Conservation (phyloP, 2,329 filamentous ascomycete species). For the Phyllosticta capitalensis region DNA sequence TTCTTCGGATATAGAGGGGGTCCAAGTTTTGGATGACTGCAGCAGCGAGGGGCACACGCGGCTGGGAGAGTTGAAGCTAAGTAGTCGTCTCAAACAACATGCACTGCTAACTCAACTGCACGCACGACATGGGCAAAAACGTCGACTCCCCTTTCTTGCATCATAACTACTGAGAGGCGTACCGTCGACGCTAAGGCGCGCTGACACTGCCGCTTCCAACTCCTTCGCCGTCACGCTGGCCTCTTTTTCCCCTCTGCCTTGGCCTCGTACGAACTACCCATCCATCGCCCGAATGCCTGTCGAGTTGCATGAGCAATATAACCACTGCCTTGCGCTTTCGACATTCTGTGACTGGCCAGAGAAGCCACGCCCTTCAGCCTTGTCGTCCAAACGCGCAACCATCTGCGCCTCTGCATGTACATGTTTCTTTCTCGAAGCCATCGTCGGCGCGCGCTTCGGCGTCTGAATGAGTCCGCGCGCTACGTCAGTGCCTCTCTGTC, state of each 20-base stretch:
- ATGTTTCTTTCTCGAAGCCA: neutral
- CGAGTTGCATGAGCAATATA: neutral
- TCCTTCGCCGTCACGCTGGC: neutral
- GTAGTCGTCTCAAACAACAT: no score
- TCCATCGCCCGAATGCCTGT: neutral
- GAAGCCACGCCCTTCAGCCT: neutral
- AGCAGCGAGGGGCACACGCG: no score
- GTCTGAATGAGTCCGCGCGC: neutral
- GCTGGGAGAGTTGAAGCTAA: no score
- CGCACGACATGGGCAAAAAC: neutral
- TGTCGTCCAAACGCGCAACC: neutral
- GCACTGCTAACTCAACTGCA: neutral
- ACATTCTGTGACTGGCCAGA: no score
- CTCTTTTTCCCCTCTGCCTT: neutral
- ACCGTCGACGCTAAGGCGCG: neutral
- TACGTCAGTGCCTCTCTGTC: no score
- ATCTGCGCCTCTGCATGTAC: neutral
- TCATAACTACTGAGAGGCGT: neutral
- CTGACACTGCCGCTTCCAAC: neutral
- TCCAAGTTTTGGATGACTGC: no score
- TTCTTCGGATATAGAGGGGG: no score
- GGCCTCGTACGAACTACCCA: conserved; percentile 6
- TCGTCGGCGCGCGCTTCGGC: neutral
- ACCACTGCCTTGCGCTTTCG: neutral
- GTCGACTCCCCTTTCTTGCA: neutral